Evolutionary conservation across 2,329 filamentous ascomycete species (phyloP).

Genomic region (Fusarium circinatum): DNA sequence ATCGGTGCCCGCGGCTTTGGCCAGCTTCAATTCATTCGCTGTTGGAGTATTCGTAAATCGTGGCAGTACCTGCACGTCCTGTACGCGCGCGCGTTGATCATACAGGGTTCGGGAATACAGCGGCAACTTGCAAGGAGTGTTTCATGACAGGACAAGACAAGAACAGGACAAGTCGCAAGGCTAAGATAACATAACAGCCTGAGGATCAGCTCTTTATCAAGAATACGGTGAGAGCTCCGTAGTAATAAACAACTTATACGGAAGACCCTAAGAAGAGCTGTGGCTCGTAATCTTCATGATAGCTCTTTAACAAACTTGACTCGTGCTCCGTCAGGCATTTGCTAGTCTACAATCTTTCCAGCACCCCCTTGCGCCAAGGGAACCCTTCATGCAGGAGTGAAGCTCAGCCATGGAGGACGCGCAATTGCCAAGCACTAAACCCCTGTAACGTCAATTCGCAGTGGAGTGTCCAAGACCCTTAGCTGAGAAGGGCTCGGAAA

Average conservation of each 20-base stretch:
- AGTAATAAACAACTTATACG: background rate
- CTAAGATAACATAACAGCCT: background rate
- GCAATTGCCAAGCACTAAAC: conserved; percentile 25
- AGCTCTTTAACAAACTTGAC: background rate
- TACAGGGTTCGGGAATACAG: background rate
- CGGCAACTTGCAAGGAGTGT: background rate
- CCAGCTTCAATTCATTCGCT: background rate
- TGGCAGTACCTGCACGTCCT: background rate
- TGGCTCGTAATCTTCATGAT: background rate
- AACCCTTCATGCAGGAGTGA: conserved; percentile 22
- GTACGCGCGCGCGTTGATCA: background rate
- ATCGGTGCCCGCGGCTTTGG: background rate
- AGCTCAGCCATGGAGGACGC: conserved; percentile 34
- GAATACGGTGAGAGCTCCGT: background rate
- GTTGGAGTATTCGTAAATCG: background rate
- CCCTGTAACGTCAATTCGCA: background rate
- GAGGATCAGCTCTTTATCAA: background rate
- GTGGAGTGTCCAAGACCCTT: conserved; percentile 19
- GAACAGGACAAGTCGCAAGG: background rate
- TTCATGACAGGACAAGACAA: background rate
- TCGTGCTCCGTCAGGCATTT: background rate
- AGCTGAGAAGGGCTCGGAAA: background rate
- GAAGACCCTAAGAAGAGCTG: background rate
- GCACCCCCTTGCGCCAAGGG: conserved; percentile 2
- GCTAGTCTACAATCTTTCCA: background rate